Evolutionary conservation across 1,284 basidiomycete species (phyloP).

Genomic region (Fomitopsis schrenkii): DNA sequence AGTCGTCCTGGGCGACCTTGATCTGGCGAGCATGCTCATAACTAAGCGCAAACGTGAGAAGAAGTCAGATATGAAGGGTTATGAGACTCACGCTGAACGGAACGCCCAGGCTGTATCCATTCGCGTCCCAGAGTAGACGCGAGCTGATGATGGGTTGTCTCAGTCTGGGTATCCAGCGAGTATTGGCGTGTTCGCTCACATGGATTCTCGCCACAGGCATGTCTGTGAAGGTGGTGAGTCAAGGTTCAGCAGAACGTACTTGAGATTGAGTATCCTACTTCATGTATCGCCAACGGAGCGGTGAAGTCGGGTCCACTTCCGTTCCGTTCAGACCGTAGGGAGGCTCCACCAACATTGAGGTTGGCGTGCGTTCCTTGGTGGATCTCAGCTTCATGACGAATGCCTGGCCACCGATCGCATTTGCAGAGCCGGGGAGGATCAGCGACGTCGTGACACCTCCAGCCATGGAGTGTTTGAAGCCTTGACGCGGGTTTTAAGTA

Average conservation of each 20-base stretch:
- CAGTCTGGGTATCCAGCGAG: background rate
- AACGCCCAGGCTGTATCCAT: slow-evolving; percentile 66
- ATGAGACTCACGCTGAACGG: slow-evolving; percentile 32
- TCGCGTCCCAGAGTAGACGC: slow-evolving; percentile 40
- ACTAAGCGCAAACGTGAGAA: slow-evolving; percentile 5
- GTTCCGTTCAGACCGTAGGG: slow-evolving; percentile 35
- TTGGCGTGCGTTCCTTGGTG: slow-evolving; percentile 38
- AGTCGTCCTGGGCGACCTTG: slow-evolving; percentile 72
- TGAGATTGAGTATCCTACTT: slow-evolving; percentile 24
- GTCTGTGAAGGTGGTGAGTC: slow-evolving; percentile 8
- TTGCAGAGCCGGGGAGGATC: slow-evolving; percentile 44
- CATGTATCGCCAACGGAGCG: slow-evolving; percentile 41
- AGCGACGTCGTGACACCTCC: slow-evolving; percentile 45
- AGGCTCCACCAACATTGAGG: slow-evolving; percentile 43
- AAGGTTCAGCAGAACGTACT: background rate
- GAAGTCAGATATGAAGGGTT: background rate
- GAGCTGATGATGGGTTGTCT: slow-evolving; percentile 12
- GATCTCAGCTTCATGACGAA: slow-evolving; percentile 47
- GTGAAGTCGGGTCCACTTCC: slow-evolving; percentile 15
- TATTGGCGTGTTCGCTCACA: slow-evolving; percentile 12
- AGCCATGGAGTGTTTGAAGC: slow-evolving; percentile 31
- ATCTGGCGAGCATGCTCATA: slow-evolving; percentile 76
- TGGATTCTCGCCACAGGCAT: slow-evolving; percentile 31
- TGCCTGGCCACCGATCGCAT: slow-evolving; percentile 38
- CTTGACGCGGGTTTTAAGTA: slow-evolving; percentile 2